These are phyloP conservation scores for Chaetoceros tenuissimus DNA, from an alignment of 108 stramenopile genomes.

Conservation along the genomic window DNA sequence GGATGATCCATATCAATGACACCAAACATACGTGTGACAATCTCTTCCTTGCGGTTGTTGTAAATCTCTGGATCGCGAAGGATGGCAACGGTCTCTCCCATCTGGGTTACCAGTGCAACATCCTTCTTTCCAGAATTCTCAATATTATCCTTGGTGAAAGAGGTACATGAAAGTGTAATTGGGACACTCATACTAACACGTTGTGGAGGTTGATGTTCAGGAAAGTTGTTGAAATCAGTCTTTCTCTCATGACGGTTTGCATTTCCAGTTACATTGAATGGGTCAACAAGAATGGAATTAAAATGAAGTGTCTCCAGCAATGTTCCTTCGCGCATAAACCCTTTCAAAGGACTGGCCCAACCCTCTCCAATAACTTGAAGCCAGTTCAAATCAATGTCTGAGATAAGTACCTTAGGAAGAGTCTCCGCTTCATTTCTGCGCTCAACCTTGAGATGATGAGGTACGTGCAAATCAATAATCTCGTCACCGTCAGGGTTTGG, in stretches of 20 bases:
- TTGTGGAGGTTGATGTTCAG: conserved; percentile 48
- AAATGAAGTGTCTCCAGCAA: conserved; percentile 94
- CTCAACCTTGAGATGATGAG: conserved; percentile 34
- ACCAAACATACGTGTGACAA: conserved; percentile 91
- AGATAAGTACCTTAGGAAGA: conserved; percentile 90
- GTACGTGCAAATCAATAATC: conserved; percentile 87
- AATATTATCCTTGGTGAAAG: conserved; percentile 80
- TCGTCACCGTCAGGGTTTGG: conserved; percentile 97
- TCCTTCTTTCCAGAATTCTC: conserved; percentile 57
- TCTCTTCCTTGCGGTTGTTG: conserved; percentile 96
- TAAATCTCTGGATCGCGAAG: conserved; percentile 92
- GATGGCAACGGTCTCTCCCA: conserved; percentile 91
- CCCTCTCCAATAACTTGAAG: conserved; percentile 95
- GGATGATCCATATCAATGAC: conserved; percentile 96
- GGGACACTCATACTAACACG: conserved; percentile 92
- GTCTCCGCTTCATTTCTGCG: conserved; percentile 69
- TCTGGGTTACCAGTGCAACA: conserved; percentile 90
- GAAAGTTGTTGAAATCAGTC: conserved; percentile 81
- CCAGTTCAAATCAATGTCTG: conserved; percentile 98
- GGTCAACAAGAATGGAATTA: conserved; percentile 93
- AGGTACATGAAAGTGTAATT: conserved; percentile 87
- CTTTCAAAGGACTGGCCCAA: conserved; percentile 95
- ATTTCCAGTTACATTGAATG: conserved; percentile 90
- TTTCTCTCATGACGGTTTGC: conserved; percentile 48
- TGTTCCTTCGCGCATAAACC: conserved; percentile 98